Evolutionary conservation across 768 basidiomycete species (phyloP).

Genomic region (Macrolepiota dolichaula): DNA sequence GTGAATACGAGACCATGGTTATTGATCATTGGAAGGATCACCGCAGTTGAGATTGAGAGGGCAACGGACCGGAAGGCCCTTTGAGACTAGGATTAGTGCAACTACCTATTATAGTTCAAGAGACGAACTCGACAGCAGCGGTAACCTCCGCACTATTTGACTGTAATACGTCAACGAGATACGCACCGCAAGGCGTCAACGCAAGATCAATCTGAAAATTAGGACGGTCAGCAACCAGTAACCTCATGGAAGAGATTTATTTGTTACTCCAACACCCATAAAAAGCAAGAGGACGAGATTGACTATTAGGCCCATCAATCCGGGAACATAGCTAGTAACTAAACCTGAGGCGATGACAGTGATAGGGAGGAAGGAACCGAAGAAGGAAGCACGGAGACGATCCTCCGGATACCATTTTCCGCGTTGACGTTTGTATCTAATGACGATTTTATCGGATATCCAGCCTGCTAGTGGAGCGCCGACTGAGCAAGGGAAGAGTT

Average conservation of each 20-base stretch:
- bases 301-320: slow-evolving; percentile 43
- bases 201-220: slow-evolving; percentile 46
- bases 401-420: slow-evolving; percentile 70
- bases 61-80: slow-evolving; percentile 8
- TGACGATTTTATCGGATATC: slow-evolving; percentile 53
- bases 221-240: not conserved
- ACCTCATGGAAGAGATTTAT: slow-evolving; percentile 14
- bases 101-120: not conserved
- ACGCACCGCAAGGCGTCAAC: slow-evolving; percentile 53
- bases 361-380: slow-evolving; percentile 52
- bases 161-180: slow-evolving; percentile 59
- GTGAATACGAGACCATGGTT: slow-evolving; percentile 8
- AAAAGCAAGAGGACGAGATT: slow-evolving; percentile 55
- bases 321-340: slow-evolving; percentile 46
- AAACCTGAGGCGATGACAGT: slow-evolving; percentile 48
- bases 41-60: not conserved
- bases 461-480: slow-evolving; percentile 59
- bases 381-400: slow-evolving; percentile 50
- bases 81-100: not conserved
- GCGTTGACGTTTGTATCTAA: slow-evolving; percentile 39
- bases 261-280: slow-evolving; percentile 64
- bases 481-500: slow-evolving; percentile 29
- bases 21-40: slow-evolving; percentile 12
- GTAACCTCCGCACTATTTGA: slow-evolving; percentile 59
- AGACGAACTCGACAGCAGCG: slow-evolving; percentile 49